Evolutionary conservation across 352 stramenopile species (phyloP).

Genomic region (Pythium monospermum): DNA sequence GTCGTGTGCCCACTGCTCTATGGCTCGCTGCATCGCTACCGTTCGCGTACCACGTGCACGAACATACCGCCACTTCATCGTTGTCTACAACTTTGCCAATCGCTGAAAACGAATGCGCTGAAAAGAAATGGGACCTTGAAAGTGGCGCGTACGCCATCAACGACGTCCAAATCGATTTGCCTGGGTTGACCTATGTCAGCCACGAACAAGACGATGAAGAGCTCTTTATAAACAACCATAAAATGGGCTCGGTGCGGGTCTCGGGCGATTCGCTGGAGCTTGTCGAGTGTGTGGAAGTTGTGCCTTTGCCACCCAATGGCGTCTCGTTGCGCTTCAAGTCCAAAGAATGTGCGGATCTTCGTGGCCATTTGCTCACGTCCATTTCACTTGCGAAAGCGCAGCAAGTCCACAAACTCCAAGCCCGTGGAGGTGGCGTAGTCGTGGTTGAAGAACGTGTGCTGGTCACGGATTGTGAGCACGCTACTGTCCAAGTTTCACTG

Average conservation of each 20-base stretch:
- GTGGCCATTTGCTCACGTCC: conserved; percentile 8
- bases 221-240: not conserved
- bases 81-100: not conserved
- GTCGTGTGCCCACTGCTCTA: no score
- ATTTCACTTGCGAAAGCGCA: not conserved
- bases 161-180: conserved; percentile 3
- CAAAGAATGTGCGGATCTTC: conserved; percentile 2
- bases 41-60: conserved; percentile 4
- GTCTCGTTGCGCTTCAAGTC: conserved; percentile 10
- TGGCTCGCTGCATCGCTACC: conserved; percentile 1
- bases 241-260: not conserved
- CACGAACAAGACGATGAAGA: not conserved
- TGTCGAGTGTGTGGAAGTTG: conserved; percentile 11
- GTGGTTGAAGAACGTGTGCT: conserved; percentile 10
- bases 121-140: conserved; percentile 6
- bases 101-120: conserved; percentile 6
- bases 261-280: conserved; percentile 6
- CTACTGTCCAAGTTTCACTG: not conserved
- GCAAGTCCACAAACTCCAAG: conserved; percentile 4
- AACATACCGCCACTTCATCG: not conserved
- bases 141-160: conserved; percentile 1
- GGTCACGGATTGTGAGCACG: conserved; percentile 4
- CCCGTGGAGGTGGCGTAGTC: not conserved
- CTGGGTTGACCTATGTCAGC: conserved; percentile 4
- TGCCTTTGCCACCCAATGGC: conserved; percentile 7